Evolutionary conservation across 2,329 filamentous ascomycete genomes (phyloP), one percentile per base, ranked within the genome.

Genomic region (Coniochaeta hoffmannii): DNA sequence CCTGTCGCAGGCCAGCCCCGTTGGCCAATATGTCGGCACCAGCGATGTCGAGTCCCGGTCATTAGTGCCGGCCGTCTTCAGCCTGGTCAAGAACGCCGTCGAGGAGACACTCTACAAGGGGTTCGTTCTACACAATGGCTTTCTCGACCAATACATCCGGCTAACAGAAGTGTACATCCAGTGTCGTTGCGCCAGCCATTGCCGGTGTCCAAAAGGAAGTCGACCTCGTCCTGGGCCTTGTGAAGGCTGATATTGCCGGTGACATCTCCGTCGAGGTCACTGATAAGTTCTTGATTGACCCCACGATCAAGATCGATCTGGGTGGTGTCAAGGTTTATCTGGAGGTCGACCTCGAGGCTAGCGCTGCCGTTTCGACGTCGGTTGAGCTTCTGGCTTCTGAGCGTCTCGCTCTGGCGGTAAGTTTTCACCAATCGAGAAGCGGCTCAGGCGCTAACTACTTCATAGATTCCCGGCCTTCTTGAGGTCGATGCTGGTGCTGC

Each of bases 251-350:
- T 24, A 31, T 65, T 14, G 22, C 26, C 4, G 63, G 63, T 22
- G 53, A 38, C 50, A 56, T 65, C 30, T 44, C 58, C 17, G 44
- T 65, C 24, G 36, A 55, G 34, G 54, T 63, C 2, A 41, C 30
- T 34, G 36, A 57, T 41, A 54, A 58, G 38, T 62, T 65, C 55
- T 32, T 61, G 31, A 22, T 53, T 24, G 50, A 56, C 5, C 61
- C 62, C 30, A 60, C 52, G 9, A 17, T 64, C 24, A 54, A 22
- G 17, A 32, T 65, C 50, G 52, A 61, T 56, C 62, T 68, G 1
- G 59, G 61, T n/a, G 65, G 64, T n/a, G 44, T 68, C 41, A 38
- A 63, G 59, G 62, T 62, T 28, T 61, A 64, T 61, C 38, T 68
- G 17, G 59, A 66, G 58, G 36, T 67, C 15, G 63, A 64, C 51